Evolutionary conservation across 1,284 basidiomycete genomes (phyloP), one percentile per base, ranked within the genome.

Genomic region (Abortiporus biennis): DNA sequence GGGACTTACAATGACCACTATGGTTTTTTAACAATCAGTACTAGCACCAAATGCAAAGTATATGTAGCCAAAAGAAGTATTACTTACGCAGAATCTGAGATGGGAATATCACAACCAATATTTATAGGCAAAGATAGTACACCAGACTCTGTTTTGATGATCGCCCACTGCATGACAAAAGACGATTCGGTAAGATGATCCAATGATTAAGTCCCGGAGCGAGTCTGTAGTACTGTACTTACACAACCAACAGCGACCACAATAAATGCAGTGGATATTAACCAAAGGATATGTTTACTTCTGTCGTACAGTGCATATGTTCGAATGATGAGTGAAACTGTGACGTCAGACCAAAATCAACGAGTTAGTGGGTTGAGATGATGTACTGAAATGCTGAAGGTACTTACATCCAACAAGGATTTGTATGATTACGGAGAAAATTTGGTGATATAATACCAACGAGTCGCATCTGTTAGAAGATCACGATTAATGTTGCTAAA

Each of bases 251-350:
- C 41, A 2, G 43, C 47, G 2, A 65, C 31, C 0, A 50, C 55
- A 4, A 32, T 32, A 3, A 51, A 6, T 2, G 55, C 47, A 5
- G 43, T 16, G 6, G 59, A 3, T 37, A 59, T 56, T 2, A 66
- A 32, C 0, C 40, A 42, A 19, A 67, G 47, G 33, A 71, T 52
- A 24, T 43, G 47, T n/a, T 50, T 51, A 25, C 57, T 65, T 4
- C 64, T 56, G 13, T 61, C 56, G 46, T 70, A 71, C 9, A 72
- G 49, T 1, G 69, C 69, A 39, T 71, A 71, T 17, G 64, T 65
- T 9, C 70, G 60, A 51, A 67, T 63, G 12, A 65, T 58, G 41
- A 71, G 57, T 46, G 70, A 57, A 17, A 53, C 70, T 72, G 36
- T 39, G n/a, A n/a, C 25, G 22, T 11, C 25, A 30, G 8, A n/a